Base-by-base conservation (phyloP, 768 basidiomycete genomes). In the Leucogyrophana mollusca region DNA sequence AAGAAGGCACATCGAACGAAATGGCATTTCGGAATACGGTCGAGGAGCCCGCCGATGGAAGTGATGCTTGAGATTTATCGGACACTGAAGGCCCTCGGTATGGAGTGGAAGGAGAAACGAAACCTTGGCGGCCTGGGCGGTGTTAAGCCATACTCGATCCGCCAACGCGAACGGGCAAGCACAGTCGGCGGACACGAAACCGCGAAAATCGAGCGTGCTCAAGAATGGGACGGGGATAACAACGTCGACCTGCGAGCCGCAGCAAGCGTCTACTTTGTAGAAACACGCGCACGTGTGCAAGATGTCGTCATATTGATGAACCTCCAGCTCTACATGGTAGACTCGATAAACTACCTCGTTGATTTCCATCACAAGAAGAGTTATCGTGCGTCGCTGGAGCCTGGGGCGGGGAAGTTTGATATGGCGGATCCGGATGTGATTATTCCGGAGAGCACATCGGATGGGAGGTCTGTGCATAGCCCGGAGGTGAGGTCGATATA, bases 21-120 rank as follows among this genome's bases (percentile, higher is more conserved):
- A 53, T 98, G 96, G 96, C 96, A 99, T 64, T 99, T 97, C 59
- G 96, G 96, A 7, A 98, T 99, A 33, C 79, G 96, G 24, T 94
- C 90, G 56, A 78, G 94, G 49, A 88, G 85, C 47, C 91, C 94
- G 24, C 96, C 94, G 17, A 95, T 98, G 90, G 96, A 99, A 66
- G 95, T 99, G 18, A 97, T 99, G 94, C 71, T 96, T 20, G 95
- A 97, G 76, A 96, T 99, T 42, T 98, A 99, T 68, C 74, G 90
- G 51, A 96, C 94, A 34, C 70, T 99, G 40, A 87, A 87, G 68
- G 73, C 83, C 49, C 74, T 97, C 16, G 90, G 87, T 13, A 95
- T 98, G 91, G 92, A 99, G 67, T 99, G 96, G 96, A 90, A 90
- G 65, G 83, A 88, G 71, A 96, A 96, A 75, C 79, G 77, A 52